These are phyloP conservation scores for Porphyrellus sp. DNA, from an alignment of 1,284 basidiomycete genomes.

Conservation along the genomic window DNA sequence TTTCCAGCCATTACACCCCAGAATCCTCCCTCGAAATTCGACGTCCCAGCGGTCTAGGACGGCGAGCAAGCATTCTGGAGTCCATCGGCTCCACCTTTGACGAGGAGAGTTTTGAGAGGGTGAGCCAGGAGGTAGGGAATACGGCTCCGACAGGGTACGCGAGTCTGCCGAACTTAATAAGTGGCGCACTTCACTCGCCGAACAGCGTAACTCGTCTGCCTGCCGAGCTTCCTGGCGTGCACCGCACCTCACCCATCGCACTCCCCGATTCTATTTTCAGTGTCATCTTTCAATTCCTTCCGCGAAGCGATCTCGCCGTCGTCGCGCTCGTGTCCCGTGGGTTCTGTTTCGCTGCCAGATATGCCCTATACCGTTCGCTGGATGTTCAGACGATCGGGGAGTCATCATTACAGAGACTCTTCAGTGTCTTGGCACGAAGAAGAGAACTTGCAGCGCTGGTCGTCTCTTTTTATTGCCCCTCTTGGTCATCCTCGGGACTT, in stretches of 20 bases:
- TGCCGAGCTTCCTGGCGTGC: neutral
- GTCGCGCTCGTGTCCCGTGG: conserved; percentile 25
- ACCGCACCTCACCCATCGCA: neutral
- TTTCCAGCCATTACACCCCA: conserved; percentile 23
- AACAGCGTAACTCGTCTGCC: neutral
- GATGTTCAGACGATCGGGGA: conserved; percentile 18
- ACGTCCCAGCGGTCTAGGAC: conserved; percentile 32
- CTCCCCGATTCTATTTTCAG: conserved; percentile 26
- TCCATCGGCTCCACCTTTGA: conserved; percentile 12
- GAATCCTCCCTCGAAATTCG: conserved; percentile 34
- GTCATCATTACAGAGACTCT: conserved; percentile 17
- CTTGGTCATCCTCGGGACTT: conserved; percentile 21
- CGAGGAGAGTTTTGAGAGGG: conserved; percentile 13
- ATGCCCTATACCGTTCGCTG: conserved; percentile 23
- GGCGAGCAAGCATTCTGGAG: conserved; percentile 31
- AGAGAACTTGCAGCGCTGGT: conserved; percentile 27
- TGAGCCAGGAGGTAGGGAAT: neutral
- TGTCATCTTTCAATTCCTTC: conserved; percentile 24
- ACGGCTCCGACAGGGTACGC: conserved; percentile 4
- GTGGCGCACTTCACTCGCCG: conserved; percentile 4
- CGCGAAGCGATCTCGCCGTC: conserved; percentile 13
- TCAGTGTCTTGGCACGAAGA: conserved; percentile 17
- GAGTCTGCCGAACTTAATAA: conserved; percentile 23
- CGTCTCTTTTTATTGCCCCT: conserved; percentile 22
- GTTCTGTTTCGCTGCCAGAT: conserved; percentile 22